Percentiles rank a stretch among this genome's conserved stretches.
Conservation (phyloP, 805 yeast species). For the Maudiozyma pseudohumilis region DNA sequence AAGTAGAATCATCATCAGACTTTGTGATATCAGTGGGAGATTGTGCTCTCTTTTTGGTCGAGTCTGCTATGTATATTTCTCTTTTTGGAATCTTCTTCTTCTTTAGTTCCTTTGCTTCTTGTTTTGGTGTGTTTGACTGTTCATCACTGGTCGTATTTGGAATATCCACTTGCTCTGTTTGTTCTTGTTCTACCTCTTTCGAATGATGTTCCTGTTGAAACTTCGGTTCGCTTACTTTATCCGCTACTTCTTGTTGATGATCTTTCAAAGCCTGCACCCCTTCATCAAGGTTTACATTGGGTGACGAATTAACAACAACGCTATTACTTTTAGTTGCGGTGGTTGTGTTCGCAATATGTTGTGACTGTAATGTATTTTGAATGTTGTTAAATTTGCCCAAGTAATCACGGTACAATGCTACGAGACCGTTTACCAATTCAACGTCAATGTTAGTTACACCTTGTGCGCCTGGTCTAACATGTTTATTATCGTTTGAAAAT, state of each 20-base stretch:
- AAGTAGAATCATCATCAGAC: slow-evolving; percentile 11
- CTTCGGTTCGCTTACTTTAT: not conserved
- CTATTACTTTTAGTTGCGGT: not conserved
- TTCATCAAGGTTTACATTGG: slow-evolving; percentile 1
- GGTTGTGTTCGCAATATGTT: too few relatives aligned
- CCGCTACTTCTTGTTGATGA: not conserved
- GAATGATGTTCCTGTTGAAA: too few relatives aligned
- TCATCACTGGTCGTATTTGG: too few relatives aligned
- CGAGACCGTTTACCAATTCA: slow-evolving; percentile 23
- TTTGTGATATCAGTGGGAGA: not conserved
- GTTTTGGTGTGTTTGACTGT: too few relatives aligned
- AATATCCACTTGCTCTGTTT: not conserved
- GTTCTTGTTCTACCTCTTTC: too few relatives aligned
- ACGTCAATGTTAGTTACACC: slow-evolving; percentile 22
- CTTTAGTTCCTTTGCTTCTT: not conserved
- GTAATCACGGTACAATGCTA: slow-evolving; percentile 26
- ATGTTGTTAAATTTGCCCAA: not conserved
- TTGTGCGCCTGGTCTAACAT: slow-evolving; percentile 15
- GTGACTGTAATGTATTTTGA: not conserved
- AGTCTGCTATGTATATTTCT: slow-evolving; percentile 8
- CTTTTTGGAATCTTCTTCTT: not conserved
- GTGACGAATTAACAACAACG: not conserved
- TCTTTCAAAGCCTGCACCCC: not conserved
- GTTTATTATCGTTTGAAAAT: slow-evolving; percentile 24
- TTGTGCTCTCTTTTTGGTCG: slow-evolving; percentile 2